phyloP scores from a whole-genome alignment of 2,329 filamentous ascomycete genomes.

The Talaromyces marneffei region DNA sequence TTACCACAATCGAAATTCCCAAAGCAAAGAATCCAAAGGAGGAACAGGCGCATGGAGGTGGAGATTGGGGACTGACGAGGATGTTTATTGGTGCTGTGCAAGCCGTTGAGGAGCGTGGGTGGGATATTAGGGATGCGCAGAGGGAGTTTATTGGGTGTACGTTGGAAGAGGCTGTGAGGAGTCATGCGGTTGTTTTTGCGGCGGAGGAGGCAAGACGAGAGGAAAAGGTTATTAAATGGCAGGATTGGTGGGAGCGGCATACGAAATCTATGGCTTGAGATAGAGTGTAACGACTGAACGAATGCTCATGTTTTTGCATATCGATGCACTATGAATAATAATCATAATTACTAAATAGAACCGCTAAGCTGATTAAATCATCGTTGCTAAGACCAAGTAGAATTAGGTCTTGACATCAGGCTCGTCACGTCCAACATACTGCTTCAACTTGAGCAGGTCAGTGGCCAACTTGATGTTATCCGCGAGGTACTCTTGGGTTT shows the following conservation, averaged over 20 bases:
- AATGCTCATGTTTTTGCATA: background rate
- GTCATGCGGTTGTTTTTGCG: constrained; percentile 88
- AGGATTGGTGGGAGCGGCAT: constrained; percentile 64
- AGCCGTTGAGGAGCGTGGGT: constrained; percentile 65
- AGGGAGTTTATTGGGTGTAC: constrained; percentile 70
- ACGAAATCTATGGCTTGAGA: constrained; percentile 28
- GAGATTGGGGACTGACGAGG: constrained; percentile 70
- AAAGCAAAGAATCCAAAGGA: constrained; percentile 49
- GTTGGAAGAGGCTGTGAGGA: constrained; percentile 78
- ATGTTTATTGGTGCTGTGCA: constrained; percentile 81
- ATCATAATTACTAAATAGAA: constrained; percentile 2
- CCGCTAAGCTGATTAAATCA: constrained; percentile 2
- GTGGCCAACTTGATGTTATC: constrained; percentile 82
- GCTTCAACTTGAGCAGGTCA: constrained; percentile 82
- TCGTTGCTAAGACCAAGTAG: background rate
- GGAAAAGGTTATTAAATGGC: constrained; percentile 68
- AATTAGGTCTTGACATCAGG: constrained; percentile 90
- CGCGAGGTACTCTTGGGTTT: constrained; percentile 79
- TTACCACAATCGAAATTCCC: constrained; percentile 54
- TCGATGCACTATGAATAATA: background rate
- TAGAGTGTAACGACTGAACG: background rate
- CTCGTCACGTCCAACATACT: constrained; percentile 85
- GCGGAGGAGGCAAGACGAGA: constrained; percentile 76
- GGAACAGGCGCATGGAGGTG: constrained; percentile 63
- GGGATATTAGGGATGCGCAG: constrained; percentile 66